Conservation (phyloP, 2,329 filamentous ascomycete species). For the Pestalotiopsis sp. region DNA sequence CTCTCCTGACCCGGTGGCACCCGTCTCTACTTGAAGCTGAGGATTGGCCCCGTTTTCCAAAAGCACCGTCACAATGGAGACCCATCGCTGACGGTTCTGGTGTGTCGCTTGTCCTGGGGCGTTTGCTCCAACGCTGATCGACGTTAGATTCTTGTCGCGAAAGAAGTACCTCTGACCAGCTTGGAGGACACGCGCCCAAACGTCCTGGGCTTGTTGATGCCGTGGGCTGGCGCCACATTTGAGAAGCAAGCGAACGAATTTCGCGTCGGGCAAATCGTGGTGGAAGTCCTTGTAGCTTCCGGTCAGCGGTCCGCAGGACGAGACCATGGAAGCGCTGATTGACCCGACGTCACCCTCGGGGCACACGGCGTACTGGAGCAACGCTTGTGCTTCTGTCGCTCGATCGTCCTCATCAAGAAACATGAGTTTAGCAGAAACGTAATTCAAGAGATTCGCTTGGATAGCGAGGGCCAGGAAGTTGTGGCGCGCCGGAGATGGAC, state of each 20-base stretch:
- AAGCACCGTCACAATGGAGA: background rate
- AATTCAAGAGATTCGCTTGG: constrained; percentile 9
- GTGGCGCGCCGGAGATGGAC: background rate
- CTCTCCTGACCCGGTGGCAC: background rate
- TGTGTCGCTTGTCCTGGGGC: background rate
- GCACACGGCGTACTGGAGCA: constrained; percentile 9
- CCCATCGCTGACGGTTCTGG: constrained; percentile 11
- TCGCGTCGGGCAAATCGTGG: constrained; percentile 8
- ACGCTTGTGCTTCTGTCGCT: background rate
- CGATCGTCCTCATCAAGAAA: background rate
- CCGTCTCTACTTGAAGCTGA: constrained; percentile 4
- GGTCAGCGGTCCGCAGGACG: constrained; percentile 7
- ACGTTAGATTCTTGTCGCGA: background rate
- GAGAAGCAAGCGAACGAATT: constrained; percentile 5
- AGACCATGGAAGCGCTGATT: background rate
- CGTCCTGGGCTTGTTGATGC: background rate
- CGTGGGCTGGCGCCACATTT: background rate
- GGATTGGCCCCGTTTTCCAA: constrained; percentile 7
- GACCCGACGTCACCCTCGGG: constrained; percentile 4
- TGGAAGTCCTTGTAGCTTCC: constrained; percentile 11
- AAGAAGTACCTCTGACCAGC: constrained; percentile 5
- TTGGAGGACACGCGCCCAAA: background rate
- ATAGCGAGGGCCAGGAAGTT: constrained; percentile 2
- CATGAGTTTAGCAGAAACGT: constrained; percentile 3
- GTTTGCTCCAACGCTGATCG: background rate